Evolutionary conservation across 2,329 filamentous ascomycete species (phyloP), one percentile per base, ranked within the genome.

Genomic region (Lecanoromycetidae sp.): DNA sequence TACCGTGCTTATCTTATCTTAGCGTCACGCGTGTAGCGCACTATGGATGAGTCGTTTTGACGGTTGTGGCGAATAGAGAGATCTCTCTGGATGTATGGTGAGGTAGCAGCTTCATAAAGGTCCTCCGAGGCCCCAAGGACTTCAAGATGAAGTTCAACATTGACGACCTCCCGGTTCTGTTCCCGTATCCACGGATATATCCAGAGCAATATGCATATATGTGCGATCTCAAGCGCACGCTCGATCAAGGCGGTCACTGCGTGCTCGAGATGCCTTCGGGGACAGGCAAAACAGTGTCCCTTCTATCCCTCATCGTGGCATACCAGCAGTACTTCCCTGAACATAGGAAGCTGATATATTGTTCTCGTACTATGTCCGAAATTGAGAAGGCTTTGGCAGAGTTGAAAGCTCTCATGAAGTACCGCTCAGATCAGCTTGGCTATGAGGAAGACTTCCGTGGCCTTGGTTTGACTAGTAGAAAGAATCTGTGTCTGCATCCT

Each of bases 311-410:
- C 57, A 98, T 98, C 59, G 80, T 98, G 49, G 90, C 91, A 34
- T 98, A 98, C 60, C 93, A 98, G 65, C 85, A 91, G 62, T 82
- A 88, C 62, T 88, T 90, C 59, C 87, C 88, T 3, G 87, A 94
- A 61, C 86, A 91, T 58, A 76, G 93, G 47, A 98, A 98, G 66
- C 79, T 98, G 43, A 95, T 98, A 47, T 98, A 98, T 67, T 98
- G 91, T 71, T 98, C 91, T 54, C 87, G 91, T 80, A 98, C 91
- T 48, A 98, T 98, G 88, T 98, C 91, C 30, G 91, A 98, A 69
- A 98, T 98, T 59, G 91, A 98, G 63, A 98, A 98, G 67, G 91
- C 93, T 0, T 67, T 98, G 44, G 85, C 86, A 8, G 91, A 98
- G 65, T 64, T 98, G 57, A 87, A 91, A 63, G 81, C 80, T 20